Evolutionary conservation across 2,329 filamentous ascomycete species (phyloP), one percentile per base, ranked within the genome.

Genomic region (Sclerotinia borealis): DNA sequence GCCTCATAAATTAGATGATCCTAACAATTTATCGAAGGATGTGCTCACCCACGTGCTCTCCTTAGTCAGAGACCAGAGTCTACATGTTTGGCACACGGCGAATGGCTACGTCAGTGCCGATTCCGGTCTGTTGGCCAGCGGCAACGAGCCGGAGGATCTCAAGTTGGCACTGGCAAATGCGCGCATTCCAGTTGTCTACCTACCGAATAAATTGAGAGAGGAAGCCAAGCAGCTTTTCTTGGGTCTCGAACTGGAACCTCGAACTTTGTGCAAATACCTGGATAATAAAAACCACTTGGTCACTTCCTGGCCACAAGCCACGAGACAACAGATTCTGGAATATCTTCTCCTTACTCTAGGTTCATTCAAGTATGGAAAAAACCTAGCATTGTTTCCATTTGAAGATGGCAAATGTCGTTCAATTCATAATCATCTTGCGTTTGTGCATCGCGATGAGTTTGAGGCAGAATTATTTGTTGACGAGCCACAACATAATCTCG

Each of bases 321-420:
- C 63, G 29, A 68, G 68, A 43, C 59, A 61, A 13, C n/a, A 41
- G 4, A 63, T 71, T 27, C 62, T 68, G 3, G 68, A 70, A 22
- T 70, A 67, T 51, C 22, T 72, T 1, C 31, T 69, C 10, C 60
- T 50, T 10, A 43, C 65, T 22, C 25, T 65, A 22, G 59, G 34
- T 2, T 62, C 64, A 29, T 55, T 36, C 3, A 58, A 65, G 13
- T 66, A 66, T 36, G 65, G 41, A 43, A 55, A 48, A 7, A 31
- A 29, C n/a, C 59, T 71, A 34, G 59, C 61, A 27, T 48, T 71
- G 15, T 69, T 70, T 61, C 68, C 66, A 3, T 72, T 69, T 27
- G 59, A 69, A 56, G 68, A 70, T 67, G 67, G 66, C 1, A 50
- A 9, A 2, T 68, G 68, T 41, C 63, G 68, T 4, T 66, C 67